Percentiles rank a stretch among this genome's conserved stretches.
These are phyloP conservation scores for Penicillium sp. DNA, from an alignment of 2,329 filamentous ascomycete genomes.

Conservation along the genomic window DNA sequence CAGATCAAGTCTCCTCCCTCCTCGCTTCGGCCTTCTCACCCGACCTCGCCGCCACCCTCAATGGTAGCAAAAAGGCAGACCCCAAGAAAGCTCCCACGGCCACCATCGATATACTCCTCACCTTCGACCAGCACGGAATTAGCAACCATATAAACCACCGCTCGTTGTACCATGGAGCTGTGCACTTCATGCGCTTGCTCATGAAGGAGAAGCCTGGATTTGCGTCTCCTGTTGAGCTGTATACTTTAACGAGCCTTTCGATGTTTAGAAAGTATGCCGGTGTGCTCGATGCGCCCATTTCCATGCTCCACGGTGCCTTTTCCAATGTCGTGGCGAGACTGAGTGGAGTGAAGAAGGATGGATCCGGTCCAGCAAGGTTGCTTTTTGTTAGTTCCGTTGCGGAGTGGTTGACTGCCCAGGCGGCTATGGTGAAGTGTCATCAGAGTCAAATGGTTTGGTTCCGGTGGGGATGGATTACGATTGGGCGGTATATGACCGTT, in stretches of 20 bases:
- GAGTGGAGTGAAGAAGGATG: constrained; percentile 9
- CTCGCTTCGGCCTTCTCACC: constrained; percentile 74
- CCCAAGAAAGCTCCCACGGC: constrained; percentile 47
- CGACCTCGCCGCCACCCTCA: constrained; percentile 48
- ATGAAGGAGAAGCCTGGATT: constrained; percentile 64
- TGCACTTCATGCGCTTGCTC: constrained; percentile 67
- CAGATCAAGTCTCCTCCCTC: constrained; percentile 66
- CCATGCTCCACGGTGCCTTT: constrained; percentile 60
- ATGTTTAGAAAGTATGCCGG: constrained; percentile 78
- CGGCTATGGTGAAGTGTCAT: constrained; percentile 87
- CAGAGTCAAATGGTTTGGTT: constrained; percentile 99
- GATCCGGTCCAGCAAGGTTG: constrained; percentile 52
- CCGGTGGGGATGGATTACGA: constrained; percentile 87
- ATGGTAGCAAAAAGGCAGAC: constrained; percentile 32
- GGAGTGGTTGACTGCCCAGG: constrained; percentile 68
- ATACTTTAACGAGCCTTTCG: constrained; percentile 74
- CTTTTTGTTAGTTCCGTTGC: constrained; percentile 70
- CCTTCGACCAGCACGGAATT: constrained; percentile 81
- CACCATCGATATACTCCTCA: constrained; percentile 78
- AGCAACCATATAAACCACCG: constrained; percentile 93
- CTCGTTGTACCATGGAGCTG: constrained; percentile 80
- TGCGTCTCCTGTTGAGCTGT: constrained; percentile 75
- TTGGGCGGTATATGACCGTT: constrained; percentile 92
- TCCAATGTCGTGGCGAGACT: constrained; percentile 27
- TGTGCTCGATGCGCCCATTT: constrained; percentile 73